Base-by-base conservation (phyloP, 2,329 filamentous ascomycete species). In the Neofusicoccum parvum region DNA sequence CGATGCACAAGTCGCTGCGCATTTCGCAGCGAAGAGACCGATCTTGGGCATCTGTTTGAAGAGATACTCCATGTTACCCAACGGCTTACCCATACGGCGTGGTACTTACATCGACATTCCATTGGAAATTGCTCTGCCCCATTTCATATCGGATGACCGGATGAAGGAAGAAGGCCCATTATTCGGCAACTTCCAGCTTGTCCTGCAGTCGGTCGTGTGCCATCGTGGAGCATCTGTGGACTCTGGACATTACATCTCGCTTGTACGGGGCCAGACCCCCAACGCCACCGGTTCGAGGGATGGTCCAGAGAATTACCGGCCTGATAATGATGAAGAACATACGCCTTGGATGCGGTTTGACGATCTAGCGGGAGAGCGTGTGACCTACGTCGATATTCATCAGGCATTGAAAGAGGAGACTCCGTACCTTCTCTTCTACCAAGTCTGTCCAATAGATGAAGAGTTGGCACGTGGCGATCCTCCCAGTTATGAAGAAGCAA, bases 391-490 rank as follows among this genome's bases (percentile, higher is more conserved):
- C 56, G 87, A 96, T 72, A 90, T 97, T 68, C 89, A 91, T 67
- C 80, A 90, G 70, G 90, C 92, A 0, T 80, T 98, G 58, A 90
- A 87, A 70, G 86, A 90, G n/a, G 94, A 97, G 76, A 96, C 92
- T 76, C 94, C 95, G 0, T 98, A 98, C 75, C 85, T 98, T 6
- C 82, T 99, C 0, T 98, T 98, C 77, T 99, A 97, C 73, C 94
- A 97, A 76, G 92, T 98, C 46, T 86, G 96, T 36, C 94, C 94
- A 0, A 92, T 96, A 72, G 87, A 92, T 36, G 91, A 94, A 65
- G 85, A 90, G 68, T 78, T 80, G n/a, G 60, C 62, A 5, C 51
- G 65, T 9, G 59, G 69, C 50, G 72, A 74, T 58, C 76, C 80
- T 41, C 81, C 81, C 0, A 74, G 69, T 4, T 83, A 83, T 62